Conservation (phyloP, 306 rosid genomes). For the Vicia sativa region DNA sequence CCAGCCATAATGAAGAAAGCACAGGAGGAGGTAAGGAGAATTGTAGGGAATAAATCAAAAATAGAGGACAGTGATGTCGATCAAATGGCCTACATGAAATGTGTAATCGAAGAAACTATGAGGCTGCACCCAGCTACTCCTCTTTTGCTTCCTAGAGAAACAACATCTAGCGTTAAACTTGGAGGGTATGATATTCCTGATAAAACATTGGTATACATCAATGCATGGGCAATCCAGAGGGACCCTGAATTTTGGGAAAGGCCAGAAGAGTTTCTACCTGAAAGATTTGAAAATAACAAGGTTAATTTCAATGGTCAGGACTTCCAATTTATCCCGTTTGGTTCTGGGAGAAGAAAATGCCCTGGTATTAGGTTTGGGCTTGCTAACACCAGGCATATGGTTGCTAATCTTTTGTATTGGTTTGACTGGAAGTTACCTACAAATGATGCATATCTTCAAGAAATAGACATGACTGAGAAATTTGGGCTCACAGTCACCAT, state of each 20-base stretch:
- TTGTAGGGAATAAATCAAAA: constrained; percentile 46
- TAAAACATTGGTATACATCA: constrained; percentile 42
- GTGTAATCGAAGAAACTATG: constrained; percentile 48
- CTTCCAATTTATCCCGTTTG: constrained; percentile 34
- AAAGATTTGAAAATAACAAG: constrained; percentile 33
- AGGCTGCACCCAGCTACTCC: constrained; percentile 58
- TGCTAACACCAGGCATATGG: constrained; percentile 13
- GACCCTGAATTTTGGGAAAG: constrained; percentile 37
- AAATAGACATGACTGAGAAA: constrained; percentile 48
- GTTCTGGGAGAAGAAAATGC: constrained; percentile 36
- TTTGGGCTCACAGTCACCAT: constrained; percentile 38
- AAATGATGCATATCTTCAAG: neutral
- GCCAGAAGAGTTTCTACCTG: constrained; percentile 38
- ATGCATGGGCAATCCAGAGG: constrained; percentile 51
- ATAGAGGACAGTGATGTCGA: constrained; percentile 42
- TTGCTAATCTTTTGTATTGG: constrained; percentile 44
- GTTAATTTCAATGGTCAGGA: constrained; percentile 33
- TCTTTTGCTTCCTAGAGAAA: constrained; percentile 44
- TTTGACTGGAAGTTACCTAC: constrained; percentile 45
- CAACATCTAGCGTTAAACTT: constrained; percentile 31
- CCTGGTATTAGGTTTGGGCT: constrained; percentile 36
- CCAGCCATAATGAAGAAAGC: constrained; percentile 44
- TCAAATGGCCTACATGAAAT: constrained; percentile 53
- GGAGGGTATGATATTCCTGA: constrained; percentile 48
- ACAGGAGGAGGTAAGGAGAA: constrained; percentile 55